Evolutionary conservation across 192 early-diverging fungal species (phyloP).

Genomic region (Phlyctochytrium bullatum): DNA sequence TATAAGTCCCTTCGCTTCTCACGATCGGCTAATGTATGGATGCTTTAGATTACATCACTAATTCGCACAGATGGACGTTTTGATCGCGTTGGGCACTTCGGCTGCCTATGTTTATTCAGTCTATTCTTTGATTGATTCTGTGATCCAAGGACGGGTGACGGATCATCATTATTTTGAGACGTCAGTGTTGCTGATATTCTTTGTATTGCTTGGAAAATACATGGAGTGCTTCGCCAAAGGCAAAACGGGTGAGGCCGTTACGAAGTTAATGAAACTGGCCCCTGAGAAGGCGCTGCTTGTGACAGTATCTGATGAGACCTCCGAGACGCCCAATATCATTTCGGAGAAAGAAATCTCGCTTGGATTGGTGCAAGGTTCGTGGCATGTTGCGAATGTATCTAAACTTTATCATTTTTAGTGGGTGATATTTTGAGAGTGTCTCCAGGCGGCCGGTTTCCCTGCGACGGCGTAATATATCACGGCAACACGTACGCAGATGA

Average conservation of each 20-base stretch:
- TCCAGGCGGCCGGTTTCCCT: conserved; percentile 68
- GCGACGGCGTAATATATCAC: conserved; percentile 61
- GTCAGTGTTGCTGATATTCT: conserved; percentile 69
- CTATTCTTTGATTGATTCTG: conserved; percentile 46
- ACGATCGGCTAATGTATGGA: conserved; percentile 56
- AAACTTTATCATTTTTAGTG: conserved; percentile 33
- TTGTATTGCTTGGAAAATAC: conserved; percentile 81
- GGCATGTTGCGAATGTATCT: conserved; percentile 3
- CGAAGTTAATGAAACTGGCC: conserved; percentile 70
- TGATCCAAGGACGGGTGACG: conserved; percentile 29
- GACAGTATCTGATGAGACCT: conserved; percentile 12
- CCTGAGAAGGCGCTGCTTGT: conserved; percentile 69
- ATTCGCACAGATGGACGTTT: conserved; percentile 69
- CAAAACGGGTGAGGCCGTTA: conserved; percentile 71
- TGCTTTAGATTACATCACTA: background rate
- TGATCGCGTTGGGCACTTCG: conserved; percentile 70
- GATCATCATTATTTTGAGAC: conserved; percentile 74
- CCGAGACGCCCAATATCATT: conserved; percentile 13
- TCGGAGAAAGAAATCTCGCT: conserved; percentile 47
- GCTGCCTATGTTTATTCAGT: conserved; percentile 70
- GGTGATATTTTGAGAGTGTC: conserved; percentile 74
- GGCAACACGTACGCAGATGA: conserved; percentile 70
- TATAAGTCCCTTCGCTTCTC: conserved; percentile 60
- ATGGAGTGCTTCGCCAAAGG: conserved; percentile 77
- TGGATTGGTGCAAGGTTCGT: conserved; percentile 55